These are phyloP conservation scores for Fusarium sp. DNA, from an alignment of 2,329 filamentous ascomycete species.

Conservation along the genomic window DNA sequence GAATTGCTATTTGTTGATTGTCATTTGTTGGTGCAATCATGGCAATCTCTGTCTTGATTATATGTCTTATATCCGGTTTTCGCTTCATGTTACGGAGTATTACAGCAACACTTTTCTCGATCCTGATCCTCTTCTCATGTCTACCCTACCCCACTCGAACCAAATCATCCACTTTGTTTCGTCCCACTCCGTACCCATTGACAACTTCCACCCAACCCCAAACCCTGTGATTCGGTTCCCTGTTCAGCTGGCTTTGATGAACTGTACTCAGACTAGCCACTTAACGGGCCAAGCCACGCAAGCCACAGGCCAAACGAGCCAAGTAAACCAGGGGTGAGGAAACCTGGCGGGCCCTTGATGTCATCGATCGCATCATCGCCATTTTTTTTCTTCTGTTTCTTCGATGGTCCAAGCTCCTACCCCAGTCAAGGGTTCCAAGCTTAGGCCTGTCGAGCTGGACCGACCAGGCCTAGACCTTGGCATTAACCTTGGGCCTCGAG, in stretches of 20 bases:
- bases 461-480: constrained; percentile 12
- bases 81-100: constrained; percentile 14
- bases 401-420: constrained; percentile 25
- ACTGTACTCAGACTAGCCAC: constrained; percentile 37
- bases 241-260: constrained; percentile 45
- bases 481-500: neutral
- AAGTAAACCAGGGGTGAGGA: constrained; percentile 32
- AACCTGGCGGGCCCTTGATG: constrained; percentile 42
- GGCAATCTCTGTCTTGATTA: constrained; percentile 2
- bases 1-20: neutral
- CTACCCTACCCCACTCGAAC: constrained; percentile 22
- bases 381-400: constrained; percentile 12
- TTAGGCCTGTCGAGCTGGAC: constrained; percentile 40
- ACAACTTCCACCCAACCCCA: constrained; percentile 4
- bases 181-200: constrained; percentile 29
- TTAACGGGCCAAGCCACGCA: constrained; percentile 34
- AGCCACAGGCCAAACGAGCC: constrained; percentile 41
- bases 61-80: constrained; percentile 32
- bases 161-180: constrained; percentile 5
- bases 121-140: constrained; percentile 8
- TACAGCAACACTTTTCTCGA: constrained; percentile 15
- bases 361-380: constrained; percentile 45
- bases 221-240: constrained; percentile 19
- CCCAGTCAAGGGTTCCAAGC: neutral
- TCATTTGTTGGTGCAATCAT: constrained; percentile 1